Conservation (phyloP, 305 asterid genomes). For the Nicotiana rustica region DNA sequence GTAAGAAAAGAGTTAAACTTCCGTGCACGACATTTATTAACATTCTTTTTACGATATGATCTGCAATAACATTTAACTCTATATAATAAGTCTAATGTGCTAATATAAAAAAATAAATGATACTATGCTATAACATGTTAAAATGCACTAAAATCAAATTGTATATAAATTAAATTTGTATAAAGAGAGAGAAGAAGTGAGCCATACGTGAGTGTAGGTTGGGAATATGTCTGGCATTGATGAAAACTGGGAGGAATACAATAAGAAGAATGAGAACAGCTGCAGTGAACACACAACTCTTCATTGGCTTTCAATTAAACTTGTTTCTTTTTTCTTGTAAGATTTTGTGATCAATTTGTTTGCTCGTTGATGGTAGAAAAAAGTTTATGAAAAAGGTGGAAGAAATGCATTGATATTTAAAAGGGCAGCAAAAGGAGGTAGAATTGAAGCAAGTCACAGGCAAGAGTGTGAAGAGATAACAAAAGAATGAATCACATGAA, state of each 20-base stretch:
- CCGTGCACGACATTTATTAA: too few relatives aligned
- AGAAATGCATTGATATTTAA: conserved; percentile 47
- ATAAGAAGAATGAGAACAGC: conserved; percentile 38
- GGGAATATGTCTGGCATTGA: conserved; percentile 56
- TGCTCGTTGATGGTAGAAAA: not conserved
- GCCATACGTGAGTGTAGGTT: conserved; percentile 51
- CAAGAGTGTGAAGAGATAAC: conserved; percentile 37
- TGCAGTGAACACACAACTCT: conserved; percentile 39
- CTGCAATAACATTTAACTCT: not conserved
- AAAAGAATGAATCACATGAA: conserved; percentile 64
- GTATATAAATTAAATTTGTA: too few relatives aligned
- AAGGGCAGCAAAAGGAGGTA: not conserved
- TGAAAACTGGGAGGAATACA: conserved; percentile 46
- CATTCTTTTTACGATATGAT: not conserved
- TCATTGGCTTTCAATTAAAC: conserved; percentile 37
- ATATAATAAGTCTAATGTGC: not conserved
- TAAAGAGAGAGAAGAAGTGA: not conserved
- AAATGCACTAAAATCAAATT: not conserved
- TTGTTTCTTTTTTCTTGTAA: not conserved
- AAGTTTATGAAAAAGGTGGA: not conserved
- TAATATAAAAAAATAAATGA: not conserved
- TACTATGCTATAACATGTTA: not conserved
- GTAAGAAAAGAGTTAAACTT: too few relatives aligned
- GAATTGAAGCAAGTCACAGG: conserved; percentile 87
- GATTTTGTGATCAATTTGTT: too few relatives aligned